phyloP scores from a whole-genome alignment of 2,329 filamentous ascomycete species.

The Monosporascus sp. region DNA sequence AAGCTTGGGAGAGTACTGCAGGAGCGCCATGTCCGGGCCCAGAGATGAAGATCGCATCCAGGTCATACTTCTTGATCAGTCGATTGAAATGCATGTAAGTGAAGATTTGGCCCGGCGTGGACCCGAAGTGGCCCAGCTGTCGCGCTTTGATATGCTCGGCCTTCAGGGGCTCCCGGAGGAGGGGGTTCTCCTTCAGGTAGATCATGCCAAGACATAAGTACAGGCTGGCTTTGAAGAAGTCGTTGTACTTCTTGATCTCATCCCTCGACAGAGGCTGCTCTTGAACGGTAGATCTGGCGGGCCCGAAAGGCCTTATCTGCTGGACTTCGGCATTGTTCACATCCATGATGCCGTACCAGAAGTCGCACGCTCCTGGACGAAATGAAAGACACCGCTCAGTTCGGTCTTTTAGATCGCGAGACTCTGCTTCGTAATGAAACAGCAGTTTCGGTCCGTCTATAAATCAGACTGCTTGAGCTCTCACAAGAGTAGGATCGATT shows the following conservation, averaged over 20 bases:
- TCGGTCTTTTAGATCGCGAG: too few relatives aligned
- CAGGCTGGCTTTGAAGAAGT: constrained; percentile 69
- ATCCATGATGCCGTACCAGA: constrained; percentile 10
- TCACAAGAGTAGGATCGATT: too few relatives aligned
- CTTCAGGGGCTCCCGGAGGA: constrained; percentile 64
- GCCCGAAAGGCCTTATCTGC: constrained; percentile 60
- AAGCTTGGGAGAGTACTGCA: constrained; percentile 69
- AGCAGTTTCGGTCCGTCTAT: too few relatives aligned
- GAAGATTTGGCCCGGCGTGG: constrained; percentile 75
- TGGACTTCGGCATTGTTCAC: constrained; percentile 34
- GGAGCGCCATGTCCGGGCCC: constrained; percentile 76
- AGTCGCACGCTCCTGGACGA: too few relatives aligned
- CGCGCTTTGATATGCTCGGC: constrained; percentile 68
- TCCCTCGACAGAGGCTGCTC: constrained; percentile 58
- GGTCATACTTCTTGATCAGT: constrained; percentile 72
- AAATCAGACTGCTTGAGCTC: too few relatives aligned
- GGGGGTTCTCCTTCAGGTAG: constrained; percentile 68
- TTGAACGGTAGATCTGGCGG: constrained; percentile 59
- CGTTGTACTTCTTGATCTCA: constrained; percentile 63
- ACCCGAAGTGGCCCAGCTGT: constrained; percentile 73
- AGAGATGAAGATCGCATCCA: constrained; percentile 68
- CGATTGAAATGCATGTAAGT: constrained; percentile 80
- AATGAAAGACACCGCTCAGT: too few relatives aligned
- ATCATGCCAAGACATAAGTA: constrained; percentile 78
- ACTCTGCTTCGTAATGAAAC: too few relatives aligned